A percentile compares a stretch with the other conserved stretches of the same genome.
Conservation (phyloP, 2,329 filamentous ascomycete genomes). For the Juglanconis oblonga region DNA sequence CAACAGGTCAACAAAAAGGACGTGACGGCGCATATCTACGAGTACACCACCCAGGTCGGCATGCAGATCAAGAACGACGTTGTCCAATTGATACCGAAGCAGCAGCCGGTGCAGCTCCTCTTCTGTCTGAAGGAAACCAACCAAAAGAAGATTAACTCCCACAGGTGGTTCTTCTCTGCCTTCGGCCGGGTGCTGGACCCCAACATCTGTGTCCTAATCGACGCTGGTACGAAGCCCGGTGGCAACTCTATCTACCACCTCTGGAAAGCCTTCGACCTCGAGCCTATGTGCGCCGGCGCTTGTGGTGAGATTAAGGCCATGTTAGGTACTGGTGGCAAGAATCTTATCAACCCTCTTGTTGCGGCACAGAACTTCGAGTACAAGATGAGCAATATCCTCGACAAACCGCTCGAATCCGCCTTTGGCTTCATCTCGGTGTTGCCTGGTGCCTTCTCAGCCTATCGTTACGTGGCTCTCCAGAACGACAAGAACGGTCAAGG, state of each 20-base stretch:
- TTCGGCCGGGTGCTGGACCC: constrained; percentile 90
- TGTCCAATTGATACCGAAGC: constrained; percentile 78
- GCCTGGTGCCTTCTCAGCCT: constrained; percentile 97
- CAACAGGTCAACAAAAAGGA: constrained; percentile 96
- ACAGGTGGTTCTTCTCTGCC: constrained; percentile 98
- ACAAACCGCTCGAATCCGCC: constrained; percentile 94
- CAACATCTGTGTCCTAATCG: constrained; percentile 93
- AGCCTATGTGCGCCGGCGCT: constrained; percentile 95
- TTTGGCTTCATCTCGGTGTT: constrained; percentile 98
- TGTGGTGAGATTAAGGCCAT: constrained; percentile 99
- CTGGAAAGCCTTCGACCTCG: constrained; percentile 97
- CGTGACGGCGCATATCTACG: constrained; percentile 96
- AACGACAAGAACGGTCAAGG: constrained; percentile 95
- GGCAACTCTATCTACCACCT: constrained; percentile 94
- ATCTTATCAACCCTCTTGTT: constrained; percentile 88
- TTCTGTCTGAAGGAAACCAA: constrained; percentile 99
- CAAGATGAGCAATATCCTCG: constrained; percentile 99
- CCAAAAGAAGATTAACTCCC: constrained; percentile 99
- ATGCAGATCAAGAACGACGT: constrained; percentile 87
- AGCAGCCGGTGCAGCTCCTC: constrained; percentile 90
- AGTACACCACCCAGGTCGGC: constrained; percentile 84
- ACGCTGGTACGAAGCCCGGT: constrained; percentile 93
- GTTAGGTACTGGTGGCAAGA: constrained; percentile 79
- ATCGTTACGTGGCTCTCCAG: constrained; percentile 89
- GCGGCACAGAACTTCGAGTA: constrained; percentile 99